Conservation (phyloP, 768 basidiomycete genomes). For the Mycena floridula region DNA sequence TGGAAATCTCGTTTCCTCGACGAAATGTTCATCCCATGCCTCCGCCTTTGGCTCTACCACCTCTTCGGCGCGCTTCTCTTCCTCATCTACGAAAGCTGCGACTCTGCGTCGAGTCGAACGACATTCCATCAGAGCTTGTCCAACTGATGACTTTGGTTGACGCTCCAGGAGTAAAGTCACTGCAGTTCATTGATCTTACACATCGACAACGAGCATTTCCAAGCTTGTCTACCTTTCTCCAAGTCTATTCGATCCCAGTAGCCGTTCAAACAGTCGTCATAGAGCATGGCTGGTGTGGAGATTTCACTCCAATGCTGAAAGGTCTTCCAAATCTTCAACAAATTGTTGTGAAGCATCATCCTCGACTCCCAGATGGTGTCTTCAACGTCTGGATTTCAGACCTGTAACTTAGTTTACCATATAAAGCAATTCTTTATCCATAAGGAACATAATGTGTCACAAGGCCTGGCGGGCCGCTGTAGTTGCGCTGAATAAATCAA, state of each 20-base stretch:
- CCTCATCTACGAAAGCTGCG: slow-evolving; percentile 40
- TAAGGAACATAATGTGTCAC: neutral
- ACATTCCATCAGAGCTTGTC: slow-evolving; percentile 57
- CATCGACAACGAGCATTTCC: slow-evolving; percentile 32
- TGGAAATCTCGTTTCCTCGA: slow-evolving; percentile 49
- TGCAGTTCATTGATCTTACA: slow-evolving; percentile 42
- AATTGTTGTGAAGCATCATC: neutral
- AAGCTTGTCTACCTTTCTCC: slow-evolving; percentile 42
- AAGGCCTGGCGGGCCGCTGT: neutral
- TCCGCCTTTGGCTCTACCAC: slow-evolving; percentile 16
- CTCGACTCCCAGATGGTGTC: neutral
- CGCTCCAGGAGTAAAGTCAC: slow-evolving; percentile 38
- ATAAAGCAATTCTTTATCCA: too few relatives aligned
- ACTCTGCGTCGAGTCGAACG: slow-evolving; percentile 42
- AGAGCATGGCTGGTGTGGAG: slow-evolving; percentile 43
- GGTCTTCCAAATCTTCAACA: neutral
- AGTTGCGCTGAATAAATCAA: neutral
- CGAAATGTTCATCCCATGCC: slow-evolving; percentile 18
- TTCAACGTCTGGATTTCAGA: too few relatives aligned
- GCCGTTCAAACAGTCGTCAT: slow-evolving; percentile 32
- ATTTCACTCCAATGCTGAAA: slow-evolving; percentile 1
- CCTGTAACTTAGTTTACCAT: too few relatives aligned
- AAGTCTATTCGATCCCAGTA: slow-evolving; percentile 32
- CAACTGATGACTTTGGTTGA: slow-evolving; percentile 44
- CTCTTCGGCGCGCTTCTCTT: slow-evolving; percentile 30